phyloP scores from a whole-genome alignment of 257 asterid genomes.

The Solanum sejunctum region DNA sequence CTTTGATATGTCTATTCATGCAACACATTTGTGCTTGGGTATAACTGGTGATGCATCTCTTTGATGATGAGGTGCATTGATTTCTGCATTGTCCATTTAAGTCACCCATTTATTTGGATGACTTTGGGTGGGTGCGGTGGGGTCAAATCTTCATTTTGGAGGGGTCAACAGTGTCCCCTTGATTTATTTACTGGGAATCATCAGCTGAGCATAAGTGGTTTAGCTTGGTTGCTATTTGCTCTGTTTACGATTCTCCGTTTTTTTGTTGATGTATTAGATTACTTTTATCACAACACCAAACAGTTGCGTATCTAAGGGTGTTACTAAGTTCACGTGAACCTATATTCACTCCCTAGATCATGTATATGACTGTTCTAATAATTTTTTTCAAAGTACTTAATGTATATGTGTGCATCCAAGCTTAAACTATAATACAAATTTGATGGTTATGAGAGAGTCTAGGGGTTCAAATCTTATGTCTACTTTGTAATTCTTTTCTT shows the following conservation, averaged over 20 bases:
- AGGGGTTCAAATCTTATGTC: background rate
- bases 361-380: background rate
- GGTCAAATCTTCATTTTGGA: background rate
- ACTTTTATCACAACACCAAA: background rate
- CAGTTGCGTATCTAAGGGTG: background rate
- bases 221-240: background rate
- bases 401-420: background rate
- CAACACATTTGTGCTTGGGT: background rate
- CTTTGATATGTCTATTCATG: background rate
- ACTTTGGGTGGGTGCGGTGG: no score
- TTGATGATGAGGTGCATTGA: background rate
- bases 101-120: background rate
- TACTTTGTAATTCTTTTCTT: background rate
- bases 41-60: background rate
- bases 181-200: background rate
- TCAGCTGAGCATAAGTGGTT: background rate
- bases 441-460: background rate
- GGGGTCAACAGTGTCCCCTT: background rate
- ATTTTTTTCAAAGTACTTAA: background rate
- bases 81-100: background rate
- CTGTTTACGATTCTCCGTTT: background rate
- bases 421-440: background rate
- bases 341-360: background rate
- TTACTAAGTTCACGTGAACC: background rate
- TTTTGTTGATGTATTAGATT: background rate